These are phyloP conservation scores for Cyberlindnera samutprakarnensis DNA, from an alignment of 805 yeast species.

Conservation along the genomic window DNA sequence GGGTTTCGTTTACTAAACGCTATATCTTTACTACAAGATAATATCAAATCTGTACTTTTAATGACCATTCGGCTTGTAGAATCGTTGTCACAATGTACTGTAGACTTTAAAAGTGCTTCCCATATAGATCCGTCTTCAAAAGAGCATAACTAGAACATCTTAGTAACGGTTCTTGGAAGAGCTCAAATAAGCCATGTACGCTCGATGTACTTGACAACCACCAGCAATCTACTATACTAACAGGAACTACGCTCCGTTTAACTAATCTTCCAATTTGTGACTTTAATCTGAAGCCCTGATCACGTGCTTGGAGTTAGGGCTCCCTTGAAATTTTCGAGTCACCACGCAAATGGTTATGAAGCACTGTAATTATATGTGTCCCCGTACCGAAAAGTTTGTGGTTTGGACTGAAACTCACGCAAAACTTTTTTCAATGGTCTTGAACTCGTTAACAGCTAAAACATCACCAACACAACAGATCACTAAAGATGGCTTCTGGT, in stretches of 20 bases:
- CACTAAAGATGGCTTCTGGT: conserved; percentile 24
- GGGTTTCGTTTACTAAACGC: conserved; percentile 93
- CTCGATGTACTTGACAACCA: no score
- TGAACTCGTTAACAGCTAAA: conserved; percentile 3
- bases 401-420: conserved; percentile 14
- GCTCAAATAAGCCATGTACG: no score
- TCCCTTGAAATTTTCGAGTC: not conserved
- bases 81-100: not conserved
- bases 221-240: no score
- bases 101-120: no score
- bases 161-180: no score
- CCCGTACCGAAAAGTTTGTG: conserved; percentile 4
- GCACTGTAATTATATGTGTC: conserved; percentile 3
- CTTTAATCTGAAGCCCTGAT: not conserved
- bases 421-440: conserved; percentile 19
- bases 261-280: no score
- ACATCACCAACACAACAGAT: conserved; percentile 11
- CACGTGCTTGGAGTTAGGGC: conserved; percentile 5
- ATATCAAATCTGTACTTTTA: conserved; percentile 4
- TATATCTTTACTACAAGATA: no score
- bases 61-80: conserved; percentile 1
- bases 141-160: no score
- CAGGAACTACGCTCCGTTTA: no score
- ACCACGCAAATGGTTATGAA: conserved; percentile 1
- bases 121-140: no score